phyloP scores from a whole-genome alignment of 768 basidiomycete genomes.

The Nidula microcarpa region DNA sequence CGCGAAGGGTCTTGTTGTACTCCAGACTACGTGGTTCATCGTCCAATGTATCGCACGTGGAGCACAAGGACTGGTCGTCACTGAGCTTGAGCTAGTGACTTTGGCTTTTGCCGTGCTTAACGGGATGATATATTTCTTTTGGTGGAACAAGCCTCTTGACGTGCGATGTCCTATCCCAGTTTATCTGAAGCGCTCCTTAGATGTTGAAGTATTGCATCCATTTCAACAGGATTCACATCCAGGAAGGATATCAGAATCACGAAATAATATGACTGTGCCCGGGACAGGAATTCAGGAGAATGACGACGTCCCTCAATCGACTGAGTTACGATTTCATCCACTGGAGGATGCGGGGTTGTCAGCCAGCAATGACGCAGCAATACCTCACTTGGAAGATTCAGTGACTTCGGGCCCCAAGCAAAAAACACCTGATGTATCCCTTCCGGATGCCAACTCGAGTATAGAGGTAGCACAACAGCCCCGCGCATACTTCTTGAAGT shows the following conservation, averaged over 20 bases:
- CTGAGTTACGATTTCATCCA: not conserved
- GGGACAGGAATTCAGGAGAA: not conserved
- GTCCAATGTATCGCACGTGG: not conserved
- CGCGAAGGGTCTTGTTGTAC: not conserved
- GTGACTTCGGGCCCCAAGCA: too few species aligned
- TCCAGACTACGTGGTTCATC: not conserved
- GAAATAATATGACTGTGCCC: not conserved
- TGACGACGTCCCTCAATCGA: not conserved
- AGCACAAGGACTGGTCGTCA: not conserved
- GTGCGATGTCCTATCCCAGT: not conserved
- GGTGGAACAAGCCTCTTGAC: constrained; percentile 2
- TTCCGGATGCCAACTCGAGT: too few species aligned
- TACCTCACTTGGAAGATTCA: not conserved
- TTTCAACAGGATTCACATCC: too few species aligned
- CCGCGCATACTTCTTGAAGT: too few species aligned
- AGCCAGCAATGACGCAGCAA: not conserved
- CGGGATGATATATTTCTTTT: not conserved
- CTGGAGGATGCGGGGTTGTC: not conserved
- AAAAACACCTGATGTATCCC: too few species aligned
- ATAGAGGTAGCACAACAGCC: too few species aligned
- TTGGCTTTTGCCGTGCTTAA: not conserved
- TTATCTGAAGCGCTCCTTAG: not conserved
- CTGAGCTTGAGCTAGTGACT: not conserved
- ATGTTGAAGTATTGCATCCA: not conserved
- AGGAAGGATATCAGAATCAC: not conserved